Conservation (phyloP, 164 flowering plant species). For the Liriodendron chinense region DNA sequence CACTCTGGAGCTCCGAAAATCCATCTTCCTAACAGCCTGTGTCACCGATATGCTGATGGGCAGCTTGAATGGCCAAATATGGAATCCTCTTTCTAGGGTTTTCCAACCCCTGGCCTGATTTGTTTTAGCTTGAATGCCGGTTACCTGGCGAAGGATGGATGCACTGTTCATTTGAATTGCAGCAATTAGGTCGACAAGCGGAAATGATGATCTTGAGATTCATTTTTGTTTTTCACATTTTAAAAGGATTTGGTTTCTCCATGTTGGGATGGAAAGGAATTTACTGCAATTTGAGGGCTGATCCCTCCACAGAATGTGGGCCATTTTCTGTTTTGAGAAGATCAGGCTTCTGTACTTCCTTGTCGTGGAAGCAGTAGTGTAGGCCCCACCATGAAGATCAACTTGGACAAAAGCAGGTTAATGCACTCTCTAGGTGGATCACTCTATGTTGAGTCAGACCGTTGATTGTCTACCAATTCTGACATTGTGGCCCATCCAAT, state of each 20-base stretch:
- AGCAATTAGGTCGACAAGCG: not conserved
- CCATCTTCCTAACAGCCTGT: not conserved
- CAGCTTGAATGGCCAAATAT: not conserved
- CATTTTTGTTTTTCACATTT: not conserved
- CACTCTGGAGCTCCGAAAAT: not conserved
- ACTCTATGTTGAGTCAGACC: too few relatives aligned
- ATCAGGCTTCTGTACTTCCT: not conserved
- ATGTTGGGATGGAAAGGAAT: not conserved
- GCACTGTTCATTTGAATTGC: not conserved
- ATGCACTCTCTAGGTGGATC: too few relatives aligned
- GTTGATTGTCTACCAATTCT: too few relatives aligned
- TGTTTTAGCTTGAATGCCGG: not conserved
- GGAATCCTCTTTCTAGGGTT: not conserved
- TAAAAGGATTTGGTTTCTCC: not conserved
- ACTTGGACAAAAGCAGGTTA: not conserved
- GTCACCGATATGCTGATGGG: not conserved
- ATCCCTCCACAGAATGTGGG: not conserved
- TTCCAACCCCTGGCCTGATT: not conserved
- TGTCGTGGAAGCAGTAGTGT: not conserved
- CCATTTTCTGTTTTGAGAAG: not conserved
- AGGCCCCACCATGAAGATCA: not conserved
- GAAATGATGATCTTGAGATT: not conserved
- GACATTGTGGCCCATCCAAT: too few relatives aligned
- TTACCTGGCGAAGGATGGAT: not conserved
- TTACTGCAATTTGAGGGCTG: not conserved